Conservation (phyloP, 352 stramenopile species). For the Pythium brachiatum region DNA sequence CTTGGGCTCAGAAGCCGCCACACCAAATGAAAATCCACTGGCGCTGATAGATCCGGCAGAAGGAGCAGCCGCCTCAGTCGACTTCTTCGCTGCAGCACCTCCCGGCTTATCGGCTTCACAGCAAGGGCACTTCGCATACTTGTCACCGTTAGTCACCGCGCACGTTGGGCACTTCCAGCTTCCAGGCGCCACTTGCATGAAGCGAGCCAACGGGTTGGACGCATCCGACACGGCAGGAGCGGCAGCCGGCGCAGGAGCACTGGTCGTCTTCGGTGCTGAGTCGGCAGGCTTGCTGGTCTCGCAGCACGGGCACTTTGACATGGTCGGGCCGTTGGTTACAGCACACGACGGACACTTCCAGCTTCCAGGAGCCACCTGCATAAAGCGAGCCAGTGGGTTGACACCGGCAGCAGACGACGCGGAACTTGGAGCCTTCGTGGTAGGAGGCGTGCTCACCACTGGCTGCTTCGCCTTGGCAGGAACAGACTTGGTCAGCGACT, state of each 20-base stretch:
- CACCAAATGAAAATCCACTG: conserved; percentile 20
- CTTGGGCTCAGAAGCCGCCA: conserved; percentile 1
- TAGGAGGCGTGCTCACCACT: background rate
- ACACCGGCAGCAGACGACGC: background rate
- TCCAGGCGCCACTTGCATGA: conserved; percentile 48
- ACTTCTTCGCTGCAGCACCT: background rate
- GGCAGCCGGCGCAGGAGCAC: background rate
- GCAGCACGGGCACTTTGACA: conserved; percentile 74
- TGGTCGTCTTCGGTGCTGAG: background rate
- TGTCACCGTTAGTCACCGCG: conserved; percentile 59
- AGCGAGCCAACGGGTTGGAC: conserved; percentile 57
- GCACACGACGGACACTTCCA: conserved; percentile 83
- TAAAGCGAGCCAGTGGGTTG: conserved; percentile 28
- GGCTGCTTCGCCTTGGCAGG: conserved; percentile 26
- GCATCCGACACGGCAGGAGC: background rate
- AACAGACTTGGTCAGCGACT: conserved; percentile 37
- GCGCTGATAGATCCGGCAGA: conserved; percentile 1
- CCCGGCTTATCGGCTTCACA: conserved; percentile 28
- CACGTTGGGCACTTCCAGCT: conserved; percentile 82
- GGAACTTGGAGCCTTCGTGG: background rate
- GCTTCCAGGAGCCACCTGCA: conserved; percentile 40
- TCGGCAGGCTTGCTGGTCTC: conserved; percentile 21
- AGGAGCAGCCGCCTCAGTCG: background rate
- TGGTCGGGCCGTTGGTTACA: conserved; percentile 56
- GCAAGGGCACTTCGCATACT: conserved; percentile 70